Percentiles rank a stretch among this genome's conserved stretches.
Conservation (phyloP, 2,329 filamentous ascomycete species). For the Pseudonectria buxi region DNA sequence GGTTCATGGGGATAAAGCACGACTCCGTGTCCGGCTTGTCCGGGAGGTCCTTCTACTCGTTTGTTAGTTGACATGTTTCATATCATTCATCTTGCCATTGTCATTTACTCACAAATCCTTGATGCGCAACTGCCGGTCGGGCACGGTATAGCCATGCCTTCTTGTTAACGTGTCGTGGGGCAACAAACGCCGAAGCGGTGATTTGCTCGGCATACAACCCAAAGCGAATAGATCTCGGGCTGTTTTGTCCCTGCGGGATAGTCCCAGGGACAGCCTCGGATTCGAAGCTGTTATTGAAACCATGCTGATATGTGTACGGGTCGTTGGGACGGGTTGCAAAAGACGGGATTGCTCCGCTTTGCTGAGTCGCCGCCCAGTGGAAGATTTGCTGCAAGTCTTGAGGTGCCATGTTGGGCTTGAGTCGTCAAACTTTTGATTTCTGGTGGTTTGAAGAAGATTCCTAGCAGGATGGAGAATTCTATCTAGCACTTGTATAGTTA, state of each 20-base stretch:
- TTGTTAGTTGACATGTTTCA: too few relatives aligned
- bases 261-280: conserved; percentile 39
- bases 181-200: conserved; percentile 28
- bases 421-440: conserved; percentile 2
- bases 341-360: conserved; percentile 46
- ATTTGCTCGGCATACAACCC: conserved; percentile 37
- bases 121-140: conserved; percentile 21
- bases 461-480: too few relatives aligned
- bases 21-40: conserved; percentile 8
- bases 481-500: too few relatives aligned
- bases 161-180: conserved; percentile 20
- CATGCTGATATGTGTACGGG: conserved; percentile 47
- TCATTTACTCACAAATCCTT: conserved; percentile 11
- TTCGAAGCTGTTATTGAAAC: conserved; percentile 40
- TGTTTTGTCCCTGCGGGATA: conserved; percentile 37
- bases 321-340: conserved; percentile 36
- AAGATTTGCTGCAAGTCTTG: conserved; percentile 42
- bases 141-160: conserved; percentile 22
- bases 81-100: too few relatives aligned
- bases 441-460: too few relatives aligned
- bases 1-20: conserved; percentile 10
- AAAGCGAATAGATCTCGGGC: conserved; percentile 30
- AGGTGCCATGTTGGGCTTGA: background rate
- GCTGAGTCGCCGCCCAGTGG: conserved; percentile 52
- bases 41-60: conserved; percentile 2